These are phyloP conservation scores for Fraxinus greggii DNA, from an alignment of 305 asterid species.

Conservation along the genomic window DNA sequence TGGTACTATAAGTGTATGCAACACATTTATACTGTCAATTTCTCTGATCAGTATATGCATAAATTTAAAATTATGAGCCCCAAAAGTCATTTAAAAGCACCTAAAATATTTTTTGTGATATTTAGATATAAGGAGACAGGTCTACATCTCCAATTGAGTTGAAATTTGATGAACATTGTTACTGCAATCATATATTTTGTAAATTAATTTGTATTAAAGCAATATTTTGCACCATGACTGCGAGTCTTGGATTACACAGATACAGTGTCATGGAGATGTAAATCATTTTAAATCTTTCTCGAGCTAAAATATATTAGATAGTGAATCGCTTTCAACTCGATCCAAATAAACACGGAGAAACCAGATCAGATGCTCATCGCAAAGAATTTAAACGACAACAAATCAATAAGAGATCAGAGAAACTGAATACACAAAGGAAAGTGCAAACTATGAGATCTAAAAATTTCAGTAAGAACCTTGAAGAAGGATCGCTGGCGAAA, in stretches of 20 bases:
- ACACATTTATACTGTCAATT: background rate
- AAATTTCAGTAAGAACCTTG: conserved; percentile 43
- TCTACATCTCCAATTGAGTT: background rate
- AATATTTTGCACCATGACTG: background rate
- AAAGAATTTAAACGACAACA: background rate
- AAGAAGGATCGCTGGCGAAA: conserved; percentile 78
- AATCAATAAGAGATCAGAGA: background rate
- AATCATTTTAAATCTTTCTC: background rate
- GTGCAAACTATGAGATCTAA: conserved; percentile 27
- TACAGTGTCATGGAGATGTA: background rate
- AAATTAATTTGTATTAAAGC: background rate
- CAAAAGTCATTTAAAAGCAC: conserved; percentile 16
- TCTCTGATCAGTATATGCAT: background rate
- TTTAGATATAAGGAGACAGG: background rate
- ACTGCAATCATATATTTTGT: background rate
- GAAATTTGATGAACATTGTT: background rate
- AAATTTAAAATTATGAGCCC: conserved; percentile 10
- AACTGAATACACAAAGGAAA: background rate
- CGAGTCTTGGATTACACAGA: conserved; percentile 7
- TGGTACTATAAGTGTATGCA: background rate
- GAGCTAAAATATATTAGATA: background rate
- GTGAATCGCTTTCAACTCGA: background rate
- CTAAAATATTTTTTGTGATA: conserved; percentile 7
- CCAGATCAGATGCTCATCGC: conserved; percentile 5
- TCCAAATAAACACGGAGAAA: background rate